Percentiles rank a stretch among this genome's conserved stretches.
These are phyloP conservation scores for Astragalus membranaceus DNA, from an alignment of 306 rosid species.

Conservation along the genomic window DNA sequence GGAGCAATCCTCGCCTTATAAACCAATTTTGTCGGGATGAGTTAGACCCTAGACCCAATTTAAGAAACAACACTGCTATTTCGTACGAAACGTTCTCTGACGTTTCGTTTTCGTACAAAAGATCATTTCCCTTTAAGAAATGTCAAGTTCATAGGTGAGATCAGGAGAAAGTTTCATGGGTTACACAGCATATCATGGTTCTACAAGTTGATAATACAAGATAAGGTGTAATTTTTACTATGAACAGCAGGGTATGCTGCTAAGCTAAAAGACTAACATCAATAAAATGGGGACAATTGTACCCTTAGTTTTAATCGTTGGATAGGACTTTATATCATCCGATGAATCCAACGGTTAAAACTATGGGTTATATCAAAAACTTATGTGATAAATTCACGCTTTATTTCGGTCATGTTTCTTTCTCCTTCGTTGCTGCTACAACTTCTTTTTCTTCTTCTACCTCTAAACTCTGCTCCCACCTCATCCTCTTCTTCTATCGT, in stretches of 20 bases:
- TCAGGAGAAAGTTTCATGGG: not conserved
- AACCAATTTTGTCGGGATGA: too few species aligned
- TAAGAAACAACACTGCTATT: too few species aligned
- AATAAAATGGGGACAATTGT: not conserved
- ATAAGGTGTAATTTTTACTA: not conserved
- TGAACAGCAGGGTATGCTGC: not conserved
- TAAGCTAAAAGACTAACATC: not conserved
- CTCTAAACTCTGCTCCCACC: too few species aligned
- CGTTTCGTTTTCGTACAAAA: too few species aligned
- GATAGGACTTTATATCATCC: not conserved
- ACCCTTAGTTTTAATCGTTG: not conserved
- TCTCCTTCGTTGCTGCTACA: too few species aligned
- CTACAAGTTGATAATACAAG: not conserved
- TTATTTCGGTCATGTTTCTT: too few species aligned
- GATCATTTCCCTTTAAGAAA: not conserved
- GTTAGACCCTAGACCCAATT: too few species aligned
- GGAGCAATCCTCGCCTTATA: too few species aligned
- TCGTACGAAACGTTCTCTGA: too few species aligned
- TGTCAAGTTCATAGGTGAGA: not conserved
- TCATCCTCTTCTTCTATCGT: too few species aligned
- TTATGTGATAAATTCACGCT: too few species aligned
- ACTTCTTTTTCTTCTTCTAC: too few species aligned
- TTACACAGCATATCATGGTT: not conserved
- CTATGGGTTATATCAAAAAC: not conserved
- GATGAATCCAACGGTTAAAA: not conserved